A percentile compares a stretch with the other conserved stretches of the same genome.
phyloP scores from a whole-genome alignment of 768 basidiomycete species.

The Trametes cingulata region DNA sequence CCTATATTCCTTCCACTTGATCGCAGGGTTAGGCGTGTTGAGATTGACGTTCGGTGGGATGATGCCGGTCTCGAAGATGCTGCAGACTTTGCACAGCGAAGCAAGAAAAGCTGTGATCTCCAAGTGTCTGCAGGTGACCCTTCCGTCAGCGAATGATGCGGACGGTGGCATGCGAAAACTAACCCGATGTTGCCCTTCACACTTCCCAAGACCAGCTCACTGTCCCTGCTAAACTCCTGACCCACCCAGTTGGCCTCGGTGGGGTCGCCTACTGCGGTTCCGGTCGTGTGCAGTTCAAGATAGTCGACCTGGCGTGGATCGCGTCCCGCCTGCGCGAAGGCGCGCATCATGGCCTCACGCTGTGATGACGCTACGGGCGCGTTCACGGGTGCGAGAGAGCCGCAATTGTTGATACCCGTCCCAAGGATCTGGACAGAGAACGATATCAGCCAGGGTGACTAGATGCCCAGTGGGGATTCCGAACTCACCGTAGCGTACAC shows the following conservation, averaged over 20 bases:
- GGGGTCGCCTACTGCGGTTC: conserved; percentile 50
- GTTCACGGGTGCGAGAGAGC: conserved; percentile 38
- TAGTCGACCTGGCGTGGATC: conserved; percentile 45
- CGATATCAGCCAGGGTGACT: neutral
- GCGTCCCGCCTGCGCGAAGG: conserved; percentile 35
- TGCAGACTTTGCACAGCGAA: conserved; percentile 46
- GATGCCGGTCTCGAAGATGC: conserved; percentile 37
- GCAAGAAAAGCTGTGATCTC: conserved; percentile 47
- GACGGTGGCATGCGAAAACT: conserved; percentile 7
- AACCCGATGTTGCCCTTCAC: conserved; percentile 51
- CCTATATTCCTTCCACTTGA: conserved; percentile 41
- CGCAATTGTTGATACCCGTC: conserved; percentile 40
- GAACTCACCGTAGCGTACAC: conserved; percentile 43
- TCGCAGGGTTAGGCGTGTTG: conserved; percentile 36
- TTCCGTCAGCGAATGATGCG: neutral
- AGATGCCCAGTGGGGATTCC: neutral
- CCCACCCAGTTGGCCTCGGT: conserved; percentile 53
- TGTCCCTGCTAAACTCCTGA: conserved; percentile 33
- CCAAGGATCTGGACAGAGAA: conserved; percentile 37
- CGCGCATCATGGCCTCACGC: conserved; percentile 38
- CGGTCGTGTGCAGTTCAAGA: conserved; percentile 52
- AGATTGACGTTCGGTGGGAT: conserved; percentile 47
- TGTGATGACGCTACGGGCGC: conserved; percentile 42
- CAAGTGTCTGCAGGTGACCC: conserved; percentile 33
- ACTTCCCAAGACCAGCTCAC: conserved; percentile 42